phyloP scores from a whole-genome alignment of 345 rosid genomes.

The Crucihimalaya himalaica region DNA sequence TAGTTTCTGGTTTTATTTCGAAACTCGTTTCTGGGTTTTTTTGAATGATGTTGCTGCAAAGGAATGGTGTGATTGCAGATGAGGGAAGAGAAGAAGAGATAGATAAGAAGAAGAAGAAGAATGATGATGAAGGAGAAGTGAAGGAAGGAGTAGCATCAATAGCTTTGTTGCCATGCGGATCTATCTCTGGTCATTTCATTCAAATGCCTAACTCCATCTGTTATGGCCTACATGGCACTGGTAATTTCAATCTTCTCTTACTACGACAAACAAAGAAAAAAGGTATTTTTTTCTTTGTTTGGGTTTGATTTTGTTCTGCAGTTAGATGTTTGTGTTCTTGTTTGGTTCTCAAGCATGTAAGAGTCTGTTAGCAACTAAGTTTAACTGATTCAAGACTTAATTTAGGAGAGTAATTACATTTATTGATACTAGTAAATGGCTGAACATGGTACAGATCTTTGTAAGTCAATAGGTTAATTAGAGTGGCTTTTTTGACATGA shows the following conservation, averaged over 20 bases:
- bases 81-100: slow-evolving; percentile 42
- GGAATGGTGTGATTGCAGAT: slow-evolving; percentile 19
- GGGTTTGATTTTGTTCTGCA: slow-evolving; percentile 5
- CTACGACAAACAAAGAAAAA: not conserved
- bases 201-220: slow-evolving; percentile 81
- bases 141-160: slow-evolving; percentile 90
- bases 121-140: slow-evolving; percentile 41
- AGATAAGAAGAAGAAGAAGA: slow-evolving; percentile 34
- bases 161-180: slow-evolving; percentile 77
- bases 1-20: slow-evolving; percentile 26
- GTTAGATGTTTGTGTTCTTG: not conserved
- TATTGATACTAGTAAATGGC: not conserved
- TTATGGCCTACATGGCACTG: slow-evolving; percentile 90
- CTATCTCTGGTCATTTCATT: slow-evolving; percentile 90
- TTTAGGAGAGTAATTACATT: not conserved
- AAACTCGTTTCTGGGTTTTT: not conserved
- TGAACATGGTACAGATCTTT: not conserved
- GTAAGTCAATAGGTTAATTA: not conserved
- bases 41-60: not conserved
- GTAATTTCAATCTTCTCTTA: slow-evolving; percentile 38
- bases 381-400: not conserved
- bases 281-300: not conserved
- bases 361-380: not conserved
- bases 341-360: not conserved
- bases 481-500: not conserved